A percentile compares a stretch with the other conserved stretches of the same genome.
These are phyloP conservation scores for Penicillium coprophilum DNA, from an alignment of 495 filamentous ascomycete species.

Conservation along the genomic window DNA sequence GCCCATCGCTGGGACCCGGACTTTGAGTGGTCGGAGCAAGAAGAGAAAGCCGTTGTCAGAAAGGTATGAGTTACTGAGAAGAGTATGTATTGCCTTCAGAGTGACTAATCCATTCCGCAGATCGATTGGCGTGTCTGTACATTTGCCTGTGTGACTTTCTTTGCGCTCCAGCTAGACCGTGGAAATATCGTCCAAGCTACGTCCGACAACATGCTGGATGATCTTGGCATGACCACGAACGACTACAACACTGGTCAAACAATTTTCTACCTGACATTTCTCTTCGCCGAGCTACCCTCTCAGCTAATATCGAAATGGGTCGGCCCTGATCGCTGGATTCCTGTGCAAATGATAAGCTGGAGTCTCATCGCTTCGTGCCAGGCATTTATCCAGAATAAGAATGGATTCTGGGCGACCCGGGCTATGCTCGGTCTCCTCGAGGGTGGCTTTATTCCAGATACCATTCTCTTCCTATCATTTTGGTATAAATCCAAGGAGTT, in stretches of 20 bases:
- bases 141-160: constrained; percentile 77
- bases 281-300: constrained; percentile 70
- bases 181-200: constrained; percentile 72
- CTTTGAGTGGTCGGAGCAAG: constrained; percentile 66
- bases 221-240: constrained; percentile 63
- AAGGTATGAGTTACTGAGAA: constrained; percentile 47
- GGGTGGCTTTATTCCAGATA: constrained; percentile 64
- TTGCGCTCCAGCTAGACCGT: constrained; percentile 77
- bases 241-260: constrained; percentile 79
- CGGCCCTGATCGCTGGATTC: constrained; percentile 85
- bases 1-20: constrained; percentile 74
- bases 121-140: constrained; percentile 58
- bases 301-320: constrained; percentile 71
- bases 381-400: constrained; percentile 60
- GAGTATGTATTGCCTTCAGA: neutral
- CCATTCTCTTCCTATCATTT: constrained; percentile 70
- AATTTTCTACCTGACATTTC: constrained; percentile 65
- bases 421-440: constrained; percentile 71
- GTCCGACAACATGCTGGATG: constrained; percentile 66
- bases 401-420: constrained; percentile 62
- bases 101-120: constrained; percentile 24
- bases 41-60: constrained; percentile 65
- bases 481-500: constrained; percentile 73
- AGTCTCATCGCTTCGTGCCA: constrained; percentile 68
- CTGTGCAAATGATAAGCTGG: constrained; percentile 77